These are phyloP conservation scores for Clonostachys chloroleuca DNA, from an alignment of 2,329 filamentous ascomycete species.

Conservation along the genomic window DNA sequence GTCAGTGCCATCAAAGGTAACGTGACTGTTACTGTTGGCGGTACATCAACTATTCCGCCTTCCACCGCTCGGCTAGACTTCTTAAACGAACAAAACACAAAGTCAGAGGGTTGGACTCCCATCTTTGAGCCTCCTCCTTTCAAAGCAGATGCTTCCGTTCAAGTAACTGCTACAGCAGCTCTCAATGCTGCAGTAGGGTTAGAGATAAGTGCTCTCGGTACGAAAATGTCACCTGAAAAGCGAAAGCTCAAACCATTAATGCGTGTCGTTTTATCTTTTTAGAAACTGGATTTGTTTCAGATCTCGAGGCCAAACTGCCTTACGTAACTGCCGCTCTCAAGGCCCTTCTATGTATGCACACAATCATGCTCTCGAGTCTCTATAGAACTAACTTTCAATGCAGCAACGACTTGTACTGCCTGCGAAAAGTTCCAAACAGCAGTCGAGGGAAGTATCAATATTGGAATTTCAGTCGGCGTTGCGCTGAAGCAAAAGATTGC, in stretches of 20 bases:
- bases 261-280: neutral
- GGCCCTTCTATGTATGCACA: neutral
- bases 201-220: constrained; percentile 1
- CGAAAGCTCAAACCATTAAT: neutral
- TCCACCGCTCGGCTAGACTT: neutral
- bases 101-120: neutral
- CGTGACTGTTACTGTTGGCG: neutral
- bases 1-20: neutral
- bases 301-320: neutral
- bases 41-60: neutral
- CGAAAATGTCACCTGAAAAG: neutral
- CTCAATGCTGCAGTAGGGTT: neutral
- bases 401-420: neutral
- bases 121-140: neutral
- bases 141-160: neutral
- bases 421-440: neutral
- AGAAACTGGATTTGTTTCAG: neutral
- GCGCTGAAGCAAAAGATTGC: neutral
- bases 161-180: neutral
- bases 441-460: neutral
- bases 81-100: neutral
- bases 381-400: neutral
- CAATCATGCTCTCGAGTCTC: neutral
- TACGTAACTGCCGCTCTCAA: neutral
- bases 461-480: neutral